Evolutionary conservation across 2,329 filamentous ascomycete species (phyloP).

Genomic region (Colletotrichum sp.): DNA sequence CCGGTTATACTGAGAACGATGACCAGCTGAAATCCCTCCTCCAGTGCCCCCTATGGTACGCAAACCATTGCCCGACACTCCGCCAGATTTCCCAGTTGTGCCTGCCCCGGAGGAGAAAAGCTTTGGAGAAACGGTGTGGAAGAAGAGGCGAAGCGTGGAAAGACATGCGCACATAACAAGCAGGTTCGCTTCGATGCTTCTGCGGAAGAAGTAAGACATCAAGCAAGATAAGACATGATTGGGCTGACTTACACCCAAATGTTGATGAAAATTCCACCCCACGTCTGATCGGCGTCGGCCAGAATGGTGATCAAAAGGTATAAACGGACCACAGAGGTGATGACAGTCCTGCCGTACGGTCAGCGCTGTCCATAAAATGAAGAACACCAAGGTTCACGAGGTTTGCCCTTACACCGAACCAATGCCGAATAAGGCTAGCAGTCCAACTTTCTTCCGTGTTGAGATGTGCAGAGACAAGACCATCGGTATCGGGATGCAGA

Average conservation of each 20-base stretch:
- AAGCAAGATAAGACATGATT: neutral
- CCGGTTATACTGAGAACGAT: neutral
- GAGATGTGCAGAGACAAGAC: slow-evolving; percentile 48
- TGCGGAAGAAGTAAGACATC: slow-evolving; percentile 7
- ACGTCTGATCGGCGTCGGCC: slow-evolving; percentile 29
- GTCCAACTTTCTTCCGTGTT: slow-evolving; percentile 45
- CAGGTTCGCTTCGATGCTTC: slow-evolving; percentile 40
- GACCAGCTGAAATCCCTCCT: neutral
- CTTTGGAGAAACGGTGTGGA: slow-evolving; percentile 29
- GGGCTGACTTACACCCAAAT: slow-evolving; percentile 29
- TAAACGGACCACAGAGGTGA: slow-evolving; percentile 33
- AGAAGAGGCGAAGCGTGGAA: slow-evolving; percentile 35
- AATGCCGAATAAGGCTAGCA: slow-evolving; percentile 46
- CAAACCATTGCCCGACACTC: neutral
- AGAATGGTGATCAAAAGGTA: slow-evolving; percentile 28
- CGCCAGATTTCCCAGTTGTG: neutral
- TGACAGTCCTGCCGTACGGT: slow-evolving; percentile 28
- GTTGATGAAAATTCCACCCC: slow-evolving; percentile 28
- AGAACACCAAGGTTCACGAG: neutral
- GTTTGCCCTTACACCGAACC: slow-evolving; percentile 32
- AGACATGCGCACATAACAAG: slow-evolving; percentile 42
- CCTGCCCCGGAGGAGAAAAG: slow-evolving; percentile 19
- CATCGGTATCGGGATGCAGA: slow-evolving; percentile 48
- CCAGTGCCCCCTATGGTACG: neutral
- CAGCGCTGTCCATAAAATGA: neutral